Percentiles rank a stretch among this genome's conserved stretches.
phyloP scores from a whole-genome alignment of 1,139 yeast genomes.

The Wickerhamomyces sp. region DNA sequence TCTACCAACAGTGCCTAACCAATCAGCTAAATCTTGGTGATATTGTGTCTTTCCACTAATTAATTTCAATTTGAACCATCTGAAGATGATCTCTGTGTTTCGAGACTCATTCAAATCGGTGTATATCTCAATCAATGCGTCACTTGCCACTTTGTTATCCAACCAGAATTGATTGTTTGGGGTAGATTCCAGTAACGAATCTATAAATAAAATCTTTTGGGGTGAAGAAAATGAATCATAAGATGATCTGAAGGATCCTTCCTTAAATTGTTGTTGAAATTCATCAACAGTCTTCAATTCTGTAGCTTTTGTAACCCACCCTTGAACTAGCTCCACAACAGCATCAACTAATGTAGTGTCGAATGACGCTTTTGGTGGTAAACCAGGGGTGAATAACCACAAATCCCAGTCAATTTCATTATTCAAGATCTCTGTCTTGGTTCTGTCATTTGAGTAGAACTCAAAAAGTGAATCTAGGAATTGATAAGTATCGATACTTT shows the following conservation, averaged over 20 bases:
- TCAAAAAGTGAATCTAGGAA: slow-evolving; percentile 74
- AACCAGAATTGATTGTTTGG: slow-evolving; percentile 25
- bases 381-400: slow-evolving; percentile 79
- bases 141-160: slow-evolving; percentile 25
- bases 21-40: slow-evolving; percentile 57
- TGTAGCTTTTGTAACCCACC: slow-evolving; percentile 46
- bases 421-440: slow-evolving; percentile 48
- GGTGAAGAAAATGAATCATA: slow-evolving; percentile 53
- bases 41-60: slow-evolving; percentile 41
- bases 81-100: slow-evolving; percentile 78
- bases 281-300: slow-evolving; percentile 19
- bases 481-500: slow-evolving; percentile 76
- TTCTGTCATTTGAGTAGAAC: slow-evolving; percentile 34
- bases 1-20: slow-evolving; percentile 91
- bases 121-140: slow-evolving; percentile 27
- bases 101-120: slow-evolving; percentile 35
- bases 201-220: slow-evolving; percentile 77
- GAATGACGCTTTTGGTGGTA: slow-evolving; percentile 83
- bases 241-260: slow-evolving; percentile 33
- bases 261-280: slow-evolving; percentile 22
- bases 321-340: slow-evolving; percentile 60
- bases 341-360: slow-evolving; percentile 75
- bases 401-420: slow-evolving; percentile 69
- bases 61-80: slow-evolving; percentile 68
- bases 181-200: slow-evolving; percentile 45